Percentiles rank a stretch among this genome's conserved stretches.
phyloP scores from a whole-genome alignment of 2,329 filamentous ascomycete genomes.

The Aspergillus aculeatinus region DNA sequence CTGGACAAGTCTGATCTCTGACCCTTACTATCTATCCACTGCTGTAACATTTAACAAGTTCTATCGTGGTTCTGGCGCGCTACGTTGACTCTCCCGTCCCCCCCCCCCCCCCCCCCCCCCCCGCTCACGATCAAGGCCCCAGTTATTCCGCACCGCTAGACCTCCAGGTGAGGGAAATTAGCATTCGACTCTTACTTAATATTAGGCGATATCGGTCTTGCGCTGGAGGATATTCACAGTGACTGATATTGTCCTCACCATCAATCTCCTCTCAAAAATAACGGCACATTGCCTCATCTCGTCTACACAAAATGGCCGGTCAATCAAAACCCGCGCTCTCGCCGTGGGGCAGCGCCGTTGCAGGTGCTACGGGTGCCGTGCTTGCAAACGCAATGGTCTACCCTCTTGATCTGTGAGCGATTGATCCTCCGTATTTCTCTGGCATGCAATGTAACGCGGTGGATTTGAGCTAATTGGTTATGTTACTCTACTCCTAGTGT shows the following conservation, averaged over 20 bases:
- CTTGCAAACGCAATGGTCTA: constrained; percentile 95
- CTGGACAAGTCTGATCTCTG: not conserved
- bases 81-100: not conserved
- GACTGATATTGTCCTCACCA: not conserved
- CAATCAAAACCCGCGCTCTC: constrained; percentile 71
- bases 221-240: not conserved
- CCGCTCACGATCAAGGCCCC: not conserved
- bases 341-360: constrained; percentile 89
- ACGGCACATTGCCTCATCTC: not conserved
- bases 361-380: constrained; percentile 88
- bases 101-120: not conserved
- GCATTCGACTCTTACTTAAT: not conserved
- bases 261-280: not conserved
- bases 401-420: constrained; percentile 86
- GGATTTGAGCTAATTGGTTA: not conserved
- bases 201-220: not conserved
- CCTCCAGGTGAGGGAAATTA: not conserved
- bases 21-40: not conserved
- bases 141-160: constrained; percentile 4
- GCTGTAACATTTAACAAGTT: not conserved
- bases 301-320: constrained; percentile 48
- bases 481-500: constrained; percentile 58
- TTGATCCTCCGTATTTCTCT: not conserved
- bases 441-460: not conserved
- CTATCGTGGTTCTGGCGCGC: not conserved